phyloP scores from a whole-genome alignment of 352 stramenopile genomes.

The Pythium pectinolyticum region DNA sequence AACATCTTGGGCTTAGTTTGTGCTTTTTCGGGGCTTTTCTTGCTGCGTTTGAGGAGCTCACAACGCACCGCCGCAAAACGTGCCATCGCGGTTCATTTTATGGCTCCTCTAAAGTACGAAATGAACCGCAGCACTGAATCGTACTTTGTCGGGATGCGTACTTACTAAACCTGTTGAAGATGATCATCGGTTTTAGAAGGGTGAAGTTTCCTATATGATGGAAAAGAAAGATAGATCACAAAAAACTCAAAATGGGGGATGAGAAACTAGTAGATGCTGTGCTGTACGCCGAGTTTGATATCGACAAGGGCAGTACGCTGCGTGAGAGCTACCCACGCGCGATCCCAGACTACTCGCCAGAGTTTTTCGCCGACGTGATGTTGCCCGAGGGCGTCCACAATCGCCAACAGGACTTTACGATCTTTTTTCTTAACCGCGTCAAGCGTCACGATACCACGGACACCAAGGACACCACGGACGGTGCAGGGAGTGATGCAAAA shows the following conservation, averaged over 20 bases:
- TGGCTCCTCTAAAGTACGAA: neutral
- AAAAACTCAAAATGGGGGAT: neutral
- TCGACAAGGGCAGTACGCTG: slow-evolving; percentile 86
- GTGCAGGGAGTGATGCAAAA: neutral
- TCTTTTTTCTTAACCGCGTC: slow-evolving; percentile 87
- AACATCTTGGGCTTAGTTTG: slow-evolving; percentile 17
- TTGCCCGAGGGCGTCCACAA: slow-evolving; percentile 88
- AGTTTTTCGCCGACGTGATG: slow-evolving; percentile 91
- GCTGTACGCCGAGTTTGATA: slow-evolving; percentile 85
- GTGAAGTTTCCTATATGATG: slow-evolving; percentile 17
- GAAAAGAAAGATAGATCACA: slow-evolving; percentile 1
- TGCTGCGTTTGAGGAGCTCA: neutral
- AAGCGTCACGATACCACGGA: slow-evolving; percentile 26
- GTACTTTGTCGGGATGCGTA: slow-evolving; percentile 3
- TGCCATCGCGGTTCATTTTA: neutral
- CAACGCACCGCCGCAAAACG: slow-evolving; percentile 14
- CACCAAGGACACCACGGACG: neutral
- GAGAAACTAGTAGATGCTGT: slow-evolving; percentile 63
- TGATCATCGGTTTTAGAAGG: slow-evolving; percentile 22
- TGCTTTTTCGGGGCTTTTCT: neutral
- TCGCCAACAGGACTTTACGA: slow-evolving; percentile 80
- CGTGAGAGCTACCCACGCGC: slow-evolving; percentile 61
- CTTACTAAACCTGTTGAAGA: slow-evolving; percentile 6
- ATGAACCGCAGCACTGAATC: slow-evolving; percentile 6
- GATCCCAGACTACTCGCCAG: slow-evolving; percentile 76